Base-by-base conservation (phyloP, 345 rosid species). In the Iberis pinnata region DNA sequence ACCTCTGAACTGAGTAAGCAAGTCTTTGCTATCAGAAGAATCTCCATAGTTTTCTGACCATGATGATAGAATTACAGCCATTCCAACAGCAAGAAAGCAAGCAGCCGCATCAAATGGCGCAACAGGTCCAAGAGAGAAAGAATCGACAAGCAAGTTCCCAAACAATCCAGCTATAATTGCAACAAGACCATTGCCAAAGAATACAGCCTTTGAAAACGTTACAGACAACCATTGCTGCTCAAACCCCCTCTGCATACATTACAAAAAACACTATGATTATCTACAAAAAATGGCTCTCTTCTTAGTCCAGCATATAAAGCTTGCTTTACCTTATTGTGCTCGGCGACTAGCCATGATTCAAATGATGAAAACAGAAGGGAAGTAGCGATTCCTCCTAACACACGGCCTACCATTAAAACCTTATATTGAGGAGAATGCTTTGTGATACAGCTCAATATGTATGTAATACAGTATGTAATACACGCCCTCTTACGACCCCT, bases 291-390 rank as follows among this genome's bases (percentile, higher is more conserved):
- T 2, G 10, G 26, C 35, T 10, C 31, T 20, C 1, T 1, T 16
- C 32, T 20, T 16, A 33, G 32, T 18, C 11, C 8, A 41, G 6
- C n/a, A n/a, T 16, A 58, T 18, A 55, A 50, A 49, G 32, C 29
- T 60, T 57, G 31, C 7, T 68, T 70, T 51, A 88, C 98, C 95
- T 92, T 92, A 49, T 78, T 78, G 78, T 88, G 98, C 64, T 92
- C 98, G 2, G 98, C 98, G 31, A 92, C 97, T 35, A 92, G 98
- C 98, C 98, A 92, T 14, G 97, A 92, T 63, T 88, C 98, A 61
- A 92, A 92, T n/a, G 98, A 79, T 25, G 97, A 92, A 65, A 92
- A 92, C 7, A 92, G 67, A 18, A 92, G 80, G 42, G 98, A 92
- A 68, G 96, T 92, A 41, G 98, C 96, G 6, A 92, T 85, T 64